phyloP scores from a whole-genome alignment of 1,284 basidiomycete species.

The Marasmius oreades region DNA sequence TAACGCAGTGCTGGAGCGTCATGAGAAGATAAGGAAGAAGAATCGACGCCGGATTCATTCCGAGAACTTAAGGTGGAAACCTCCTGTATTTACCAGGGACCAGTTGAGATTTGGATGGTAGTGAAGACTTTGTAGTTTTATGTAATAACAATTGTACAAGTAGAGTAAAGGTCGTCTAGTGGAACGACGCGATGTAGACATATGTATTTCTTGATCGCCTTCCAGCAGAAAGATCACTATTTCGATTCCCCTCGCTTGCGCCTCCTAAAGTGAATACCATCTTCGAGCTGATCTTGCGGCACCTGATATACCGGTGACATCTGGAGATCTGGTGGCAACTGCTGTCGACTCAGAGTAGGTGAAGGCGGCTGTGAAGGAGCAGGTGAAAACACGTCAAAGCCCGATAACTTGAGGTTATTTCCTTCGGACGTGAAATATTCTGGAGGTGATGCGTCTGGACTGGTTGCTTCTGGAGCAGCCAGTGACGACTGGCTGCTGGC shows the following conservation, averaged over 20 bases:
- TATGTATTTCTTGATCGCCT: too few relatives aligned
- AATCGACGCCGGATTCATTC: constrained; percentile 78
- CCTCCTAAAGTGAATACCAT: constrained; percentile 8
- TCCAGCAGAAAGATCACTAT: too few relatives aligned
- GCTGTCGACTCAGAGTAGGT: constrained; percentile 44
- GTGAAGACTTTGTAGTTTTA: constrained; percentile 10
- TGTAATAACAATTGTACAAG: not conserved
- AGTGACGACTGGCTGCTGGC: constrained; percentile 9
- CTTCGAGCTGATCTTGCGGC: not conserved
- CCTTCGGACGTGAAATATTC: constrained; percentile 52
- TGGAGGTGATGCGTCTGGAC: constrained; percentile 23
- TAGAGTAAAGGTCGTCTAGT: not conserved
- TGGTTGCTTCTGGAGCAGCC: not conserved
- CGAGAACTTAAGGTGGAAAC: constrained; percentile 87
- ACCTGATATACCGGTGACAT: not conserved
- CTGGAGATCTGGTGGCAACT: constrained; percentile 15
- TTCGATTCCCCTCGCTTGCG: constrained; percentile 3
- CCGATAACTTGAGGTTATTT: constrained; percentile 53
- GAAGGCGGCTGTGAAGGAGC: constrained; percentile 62
- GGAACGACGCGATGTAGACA: not conserved
- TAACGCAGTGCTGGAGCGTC: constrained; percentile 87
- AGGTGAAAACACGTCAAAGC: constrained; percentile 70
- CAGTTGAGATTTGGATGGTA: constrained; percentile 89
- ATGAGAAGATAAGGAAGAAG: constrained; percentile 84
- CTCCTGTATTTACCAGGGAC: constrained; percentile 87